phyloP scores from a whole-genome alignment of 371 early-diverging fungal species.

The Funneliformis caledonium region DNA sequence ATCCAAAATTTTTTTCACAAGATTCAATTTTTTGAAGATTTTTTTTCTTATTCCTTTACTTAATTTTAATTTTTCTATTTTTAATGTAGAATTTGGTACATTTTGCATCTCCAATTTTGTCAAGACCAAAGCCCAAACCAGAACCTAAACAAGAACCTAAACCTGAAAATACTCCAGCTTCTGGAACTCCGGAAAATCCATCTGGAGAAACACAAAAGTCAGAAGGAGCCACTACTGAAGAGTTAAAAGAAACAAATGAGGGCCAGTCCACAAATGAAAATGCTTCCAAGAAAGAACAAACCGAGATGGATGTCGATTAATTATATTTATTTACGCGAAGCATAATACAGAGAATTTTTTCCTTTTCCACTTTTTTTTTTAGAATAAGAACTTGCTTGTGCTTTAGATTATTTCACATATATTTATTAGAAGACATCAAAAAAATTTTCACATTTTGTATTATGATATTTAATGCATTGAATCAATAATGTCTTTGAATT shows the following conservation, averaged over 20 bases:
- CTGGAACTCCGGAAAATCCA: not conserved
- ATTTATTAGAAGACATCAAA: too few species aligned
- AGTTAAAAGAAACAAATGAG: not conserved
- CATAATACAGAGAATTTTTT: too few species aligned
- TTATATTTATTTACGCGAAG: not conserved
- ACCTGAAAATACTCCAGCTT: slow-evolving; percentile 45
- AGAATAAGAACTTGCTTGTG: too few species aligned
- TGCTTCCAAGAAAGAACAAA: not conserved
- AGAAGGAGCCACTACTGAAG: not conserved
- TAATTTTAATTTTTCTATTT: not conserved
- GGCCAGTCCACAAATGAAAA: not conserved
- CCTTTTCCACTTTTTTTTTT: too few species aligned
- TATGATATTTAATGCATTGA: too few species aligned
- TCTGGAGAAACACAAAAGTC: not conserved
- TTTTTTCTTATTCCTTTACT: slow-evolving; percentile 21
- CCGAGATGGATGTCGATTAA: not conserved
- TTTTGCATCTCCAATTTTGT: slow-evolving; percentile 31
- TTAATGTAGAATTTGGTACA: slow-evolving; percentile 24
- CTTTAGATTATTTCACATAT: too few species aligned
- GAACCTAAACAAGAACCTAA: slow-evolving; percentile 17
- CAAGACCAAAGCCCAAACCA: slow-evolving; percentile 22
- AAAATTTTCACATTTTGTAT: too few species aligned
- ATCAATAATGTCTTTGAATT: too few species aligned
- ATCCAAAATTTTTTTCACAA: slow-evolving; percentile 8
- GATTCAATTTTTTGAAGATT: not conserved